Conservation (phyloP, 1,139 yeast genomes). For the Trichomonascaceae sp. region DNA sequence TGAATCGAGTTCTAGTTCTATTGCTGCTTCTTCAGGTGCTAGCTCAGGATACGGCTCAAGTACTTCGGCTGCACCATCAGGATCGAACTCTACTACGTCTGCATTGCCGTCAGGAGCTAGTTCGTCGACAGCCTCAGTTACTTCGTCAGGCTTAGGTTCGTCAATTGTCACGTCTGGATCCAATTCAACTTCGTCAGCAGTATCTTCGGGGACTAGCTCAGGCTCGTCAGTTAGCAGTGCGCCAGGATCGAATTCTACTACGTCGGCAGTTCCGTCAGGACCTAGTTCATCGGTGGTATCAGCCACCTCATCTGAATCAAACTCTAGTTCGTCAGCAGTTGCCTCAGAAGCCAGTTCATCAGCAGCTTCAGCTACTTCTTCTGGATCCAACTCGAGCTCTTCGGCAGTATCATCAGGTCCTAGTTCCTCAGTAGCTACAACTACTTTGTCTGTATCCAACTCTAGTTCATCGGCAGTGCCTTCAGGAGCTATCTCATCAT, state of each 20-base stretch:
- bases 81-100: background rate
- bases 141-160: slow-evolving; percentile 1
- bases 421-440: background rate
- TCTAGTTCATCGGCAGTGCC: background rate
- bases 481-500: slow-evolving; percentile 5
- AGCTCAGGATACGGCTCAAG: slow-evolving; percentile 1
- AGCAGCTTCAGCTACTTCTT: background rate
- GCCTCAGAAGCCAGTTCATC: background rate
- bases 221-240: no score
- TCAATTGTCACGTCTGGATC: background rate
- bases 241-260: no score
- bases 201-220: no score
- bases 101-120: background rate
- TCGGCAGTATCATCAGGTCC: background rate
- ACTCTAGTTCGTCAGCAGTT: no score
- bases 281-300: no score
- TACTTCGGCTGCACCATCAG: background rate
- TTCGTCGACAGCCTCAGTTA: slow-evolving; percentile 9
- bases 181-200: background rate
- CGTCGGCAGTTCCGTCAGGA: no score
- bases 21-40: slow-evolving; percentile 7
- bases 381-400: slow-evolving; percentile 2
- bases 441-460: background rate
- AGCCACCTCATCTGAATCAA: no score
- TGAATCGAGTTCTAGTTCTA: background rate